Percentiles rank a stretch among this genome's conserved stretches.
These are phyloP conservation scores for Thraustochytrium striatum DNA, from an alignment of 352 stramenopile genomes.

Conservation along the genomic window DNA sequence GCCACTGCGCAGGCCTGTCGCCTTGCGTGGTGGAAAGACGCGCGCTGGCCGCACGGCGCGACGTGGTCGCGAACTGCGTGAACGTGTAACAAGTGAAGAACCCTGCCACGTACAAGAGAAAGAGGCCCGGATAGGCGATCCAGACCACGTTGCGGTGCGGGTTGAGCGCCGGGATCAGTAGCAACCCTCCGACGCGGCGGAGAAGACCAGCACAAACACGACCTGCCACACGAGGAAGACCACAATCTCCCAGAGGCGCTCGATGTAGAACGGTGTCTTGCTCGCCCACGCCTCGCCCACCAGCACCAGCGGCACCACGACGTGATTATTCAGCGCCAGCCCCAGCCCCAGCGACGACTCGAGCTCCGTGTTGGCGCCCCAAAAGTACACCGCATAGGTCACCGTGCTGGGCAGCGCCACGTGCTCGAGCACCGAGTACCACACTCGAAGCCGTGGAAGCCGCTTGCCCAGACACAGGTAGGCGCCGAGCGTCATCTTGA, in stretches of 20 bases:
- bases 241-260: not conserved
- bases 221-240: constrained; percentile 22
- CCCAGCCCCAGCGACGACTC: not conserved
- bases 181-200: not conserved
- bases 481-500: not conserved
- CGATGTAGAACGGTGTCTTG: constrained; percentile 17
- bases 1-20: no score
- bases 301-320: constrained; percentile 4
- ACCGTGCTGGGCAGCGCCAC: constrained; percentile 9
- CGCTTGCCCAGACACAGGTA: constrained; percentile 23
- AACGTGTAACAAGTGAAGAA: not conserved
- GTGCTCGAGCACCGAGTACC: constrained; percentile 23
- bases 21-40: constrained; percentile 35
- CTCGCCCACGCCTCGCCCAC: constrained; percentile 7
- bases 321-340: constrained; percentile 30
- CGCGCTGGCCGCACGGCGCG: constrained; percentile 24
- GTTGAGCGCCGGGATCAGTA: constrained; percentile 25
- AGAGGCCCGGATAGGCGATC: constrained; percentile 25
- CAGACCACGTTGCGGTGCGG: constrained; percentile 27
- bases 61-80: constrained; percentile 27
- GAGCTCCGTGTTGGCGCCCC: constrained; percentile 11
- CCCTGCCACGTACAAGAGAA: not conserved
- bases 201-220: not conserved
- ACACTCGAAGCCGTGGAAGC: not conserved
- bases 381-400: constrained; percentile 30